Evolutionary conservation across 768 basidiomycete genomes (phyloP), one percentile per base, ranked within the genome.

Genomic region (Coprinopsis strossmayeri): DNA sequence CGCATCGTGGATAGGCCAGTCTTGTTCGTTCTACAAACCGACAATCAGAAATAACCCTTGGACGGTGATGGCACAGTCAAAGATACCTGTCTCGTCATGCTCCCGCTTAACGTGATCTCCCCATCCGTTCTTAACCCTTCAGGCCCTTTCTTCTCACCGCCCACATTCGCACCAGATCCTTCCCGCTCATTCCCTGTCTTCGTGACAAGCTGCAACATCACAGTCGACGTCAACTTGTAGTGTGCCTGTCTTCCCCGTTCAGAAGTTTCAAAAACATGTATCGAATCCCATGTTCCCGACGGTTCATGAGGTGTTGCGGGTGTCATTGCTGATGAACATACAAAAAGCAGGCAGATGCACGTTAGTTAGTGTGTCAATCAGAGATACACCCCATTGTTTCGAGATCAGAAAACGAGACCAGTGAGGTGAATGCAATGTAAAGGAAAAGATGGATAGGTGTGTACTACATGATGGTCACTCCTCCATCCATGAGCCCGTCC

Each of bases 141-240:
- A 1, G 59, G 53, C 0, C 59, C 64, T 48, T 69, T 72, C 35
- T 62, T 61, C 39, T 71, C 70, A 49, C 71, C n/a, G n/a, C n/a
- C n/a, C n/a, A n/a, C n/a, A n/a, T n/a, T 68, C 26, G 71, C 34
- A 67, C 64, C 46, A 50, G 58, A 52, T 41, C 60, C 59, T 37
- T 70, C 67, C 40, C 58, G 53, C 21, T 72, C 70, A 28, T 65
- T 59, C 23, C 62, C 64, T 51, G 60, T 69, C 44, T 69, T 74
- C 26, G 82, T 85, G 44, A 86, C 72, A 24, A 99, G 79, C 56
- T 93, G 89, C 15, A 99, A 82, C 91, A 98, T 95, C 47, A 98
- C 80, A 1, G 96, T 98, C 35, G 91, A 94, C 1, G 96, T 98
- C 45, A 99, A 74, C 68, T 97, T 97, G 71, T 98, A 99, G 59